phyloP scores from a whole-genome alignment of 148 eudicot genomes.

The Rheum nobile region DNA sequence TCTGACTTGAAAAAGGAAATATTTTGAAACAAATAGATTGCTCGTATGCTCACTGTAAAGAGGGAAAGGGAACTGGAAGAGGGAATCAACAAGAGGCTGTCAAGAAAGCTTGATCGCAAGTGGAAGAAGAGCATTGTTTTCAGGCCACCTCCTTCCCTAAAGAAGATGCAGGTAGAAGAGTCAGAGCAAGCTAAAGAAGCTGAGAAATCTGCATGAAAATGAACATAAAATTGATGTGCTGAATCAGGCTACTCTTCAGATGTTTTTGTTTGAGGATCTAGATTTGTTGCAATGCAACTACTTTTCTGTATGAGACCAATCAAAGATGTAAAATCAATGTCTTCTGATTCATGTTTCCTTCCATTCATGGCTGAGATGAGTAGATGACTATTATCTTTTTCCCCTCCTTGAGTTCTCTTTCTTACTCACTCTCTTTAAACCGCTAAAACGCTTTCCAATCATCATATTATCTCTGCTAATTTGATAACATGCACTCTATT shows the following conservation, averaged over 20 bases:
- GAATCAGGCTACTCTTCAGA: background rate
- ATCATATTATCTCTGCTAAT: background rate
- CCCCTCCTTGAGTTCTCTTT: background rate
- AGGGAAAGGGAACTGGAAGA: conserved; percentile 85
- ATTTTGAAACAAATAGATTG: conserved; percentile 31
- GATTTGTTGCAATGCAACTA: background rate
- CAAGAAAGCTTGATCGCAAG: conserved; percentile 73
- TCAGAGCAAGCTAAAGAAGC: conserved; percentile 50
- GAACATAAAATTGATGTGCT: background rate
- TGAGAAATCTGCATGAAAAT: conserved; percentile 39
- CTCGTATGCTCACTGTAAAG: conserved; percentile 79
- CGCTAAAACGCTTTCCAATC: too few relatives aligned
- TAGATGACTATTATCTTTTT: background rate
- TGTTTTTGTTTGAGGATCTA: background rate
- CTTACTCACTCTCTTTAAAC: background rate
- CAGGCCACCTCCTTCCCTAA: conserved; percentile 72
- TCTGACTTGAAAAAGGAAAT: background rate
- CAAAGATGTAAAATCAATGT: background rate
- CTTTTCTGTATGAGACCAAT: background rate
- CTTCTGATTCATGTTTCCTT: background rate
- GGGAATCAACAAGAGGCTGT: conserved; percentile 71
- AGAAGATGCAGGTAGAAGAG: conserved; percentile 59
- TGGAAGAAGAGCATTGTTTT: conserved; percentile 80
- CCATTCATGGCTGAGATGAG: background rate
- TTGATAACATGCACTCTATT: background rate